Evolutionary conservation across 306 rosid species (phyloP).

Genomic region (Lathyrus aphaca): DNA sequence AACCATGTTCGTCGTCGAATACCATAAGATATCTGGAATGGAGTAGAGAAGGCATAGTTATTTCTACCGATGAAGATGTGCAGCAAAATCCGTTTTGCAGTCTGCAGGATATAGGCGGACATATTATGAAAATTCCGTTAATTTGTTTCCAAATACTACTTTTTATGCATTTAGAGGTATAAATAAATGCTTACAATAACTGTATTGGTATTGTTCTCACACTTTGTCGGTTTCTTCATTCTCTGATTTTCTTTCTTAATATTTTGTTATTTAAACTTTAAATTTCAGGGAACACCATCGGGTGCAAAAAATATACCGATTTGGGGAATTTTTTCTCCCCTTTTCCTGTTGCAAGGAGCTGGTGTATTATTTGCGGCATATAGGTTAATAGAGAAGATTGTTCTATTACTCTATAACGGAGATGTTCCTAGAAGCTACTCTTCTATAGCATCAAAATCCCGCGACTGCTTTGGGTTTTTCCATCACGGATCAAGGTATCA

Average conservation of each 20-base stretch:
- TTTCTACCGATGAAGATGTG: conserved; percentile 66
- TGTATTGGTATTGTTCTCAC: conserved; percentile 10
- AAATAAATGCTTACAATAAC: neutral
- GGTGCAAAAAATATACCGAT: conserved; percentile 54
- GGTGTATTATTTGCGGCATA: conserved; percentile 75
- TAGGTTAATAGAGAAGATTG: conserved; percentile 74
- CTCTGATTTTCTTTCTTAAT: conserved; percentile 10
- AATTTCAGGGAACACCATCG: conserved; percentile 67
- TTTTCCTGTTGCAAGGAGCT: conserved; percentile 79
- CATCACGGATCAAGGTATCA: conserved; percentile 79
- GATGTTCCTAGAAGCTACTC: conserved; percentile 62
- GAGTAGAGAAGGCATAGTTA: conserved; percentile 73
- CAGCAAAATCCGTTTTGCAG: conserved; percentile 59
- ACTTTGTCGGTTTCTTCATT: conserved; percentile 33
- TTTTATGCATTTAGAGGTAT: conserved; percentile 86
- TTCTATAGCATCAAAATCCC: conserved; percentile 58
- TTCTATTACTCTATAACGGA: conserved; percentile 52
- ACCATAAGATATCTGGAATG: conserved; percentile 66
- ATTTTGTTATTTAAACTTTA: conserved; percentile 12
- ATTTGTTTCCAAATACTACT: conserved; percentile 75
- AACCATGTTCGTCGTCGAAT: conserved; percentile 64
- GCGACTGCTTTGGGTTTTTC: conserved; percentile 70
- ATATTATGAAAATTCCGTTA: conserved; percentile 84
- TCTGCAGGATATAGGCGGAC: conserved; percentile 87
- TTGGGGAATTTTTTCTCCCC: conserved; percentile 65